These are phyloP conservation scores for Rutidosis leptorrhynchoides DNA, from an alignment of 129 eudicot genomes.

Conservation along the genomic window DNA sequence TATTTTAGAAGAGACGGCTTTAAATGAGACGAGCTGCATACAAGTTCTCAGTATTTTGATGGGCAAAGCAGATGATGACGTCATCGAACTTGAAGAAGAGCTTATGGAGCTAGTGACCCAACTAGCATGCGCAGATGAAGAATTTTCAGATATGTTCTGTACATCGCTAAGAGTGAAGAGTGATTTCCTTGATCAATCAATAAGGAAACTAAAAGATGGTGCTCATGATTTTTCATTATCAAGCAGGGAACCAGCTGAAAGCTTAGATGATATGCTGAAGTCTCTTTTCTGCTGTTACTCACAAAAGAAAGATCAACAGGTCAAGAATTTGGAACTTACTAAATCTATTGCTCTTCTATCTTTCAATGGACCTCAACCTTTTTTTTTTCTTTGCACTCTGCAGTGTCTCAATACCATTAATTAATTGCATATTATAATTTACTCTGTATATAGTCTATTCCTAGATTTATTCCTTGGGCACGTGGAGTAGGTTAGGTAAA, in stretches of 20 bases:
- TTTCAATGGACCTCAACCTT: not conserved
- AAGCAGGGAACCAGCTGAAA: conserved; percentile 43
- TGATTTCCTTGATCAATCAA: conserved; percentile 30
- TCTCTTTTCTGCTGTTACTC: conserved; percentile 35
- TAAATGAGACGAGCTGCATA: conserved; percentile 41
- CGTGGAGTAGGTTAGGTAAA: not conserved
- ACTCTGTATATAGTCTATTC: too few species aligned
- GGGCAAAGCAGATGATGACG: conserved; percentile 50
- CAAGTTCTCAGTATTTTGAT: conserved; percentile 47
- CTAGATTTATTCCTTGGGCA: not conserved
- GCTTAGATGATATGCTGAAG: conserved; percentile 38
- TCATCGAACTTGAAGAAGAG: conserved; percentile 55
- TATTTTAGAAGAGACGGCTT: conserved; percentile 44
- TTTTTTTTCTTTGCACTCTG: conserved; percentile 1
- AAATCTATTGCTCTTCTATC: not conserved
- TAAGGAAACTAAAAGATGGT: conserved; percentile 33
- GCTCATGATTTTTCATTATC: conserved; percentile 17
- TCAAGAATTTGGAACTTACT: conserved; percentile 23
- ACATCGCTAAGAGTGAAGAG: conserved; percentile 36
- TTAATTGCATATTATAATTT: conserved; percentile 20
- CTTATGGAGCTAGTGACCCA: conserved; percentile 41
- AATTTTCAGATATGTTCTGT: conserved; percentile 39
- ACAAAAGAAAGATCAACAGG: conserved; percentile 42
- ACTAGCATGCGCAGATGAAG: conserved; percentile 47
- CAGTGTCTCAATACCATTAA: conserved; percentile 16